These are phyloP conservation scores for Erodium chrysanthum DNA, from an alignment of 441 rosid species.

Conservation along the genomic window DNA sequence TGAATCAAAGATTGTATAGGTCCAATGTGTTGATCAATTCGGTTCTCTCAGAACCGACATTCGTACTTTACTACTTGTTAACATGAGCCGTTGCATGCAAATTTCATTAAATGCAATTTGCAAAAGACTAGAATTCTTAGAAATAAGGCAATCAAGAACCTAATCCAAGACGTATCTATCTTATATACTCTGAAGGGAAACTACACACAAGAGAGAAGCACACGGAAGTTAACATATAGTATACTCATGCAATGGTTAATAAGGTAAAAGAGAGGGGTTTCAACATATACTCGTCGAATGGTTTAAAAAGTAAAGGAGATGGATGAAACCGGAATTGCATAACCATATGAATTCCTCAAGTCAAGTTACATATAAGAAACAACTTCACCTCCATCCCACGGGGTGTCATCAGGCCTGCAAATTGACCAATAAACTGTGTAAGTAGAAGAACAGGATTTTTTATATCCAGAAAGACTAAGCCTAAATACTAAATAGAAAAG, in stretches of 20 bases:
- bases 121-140: neutral
- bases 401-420: constrained; percentile 54
- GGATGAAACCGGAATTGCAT: neutral
- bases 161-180: neutral
- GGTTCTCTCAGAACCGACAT: no score
- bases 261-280: no score
- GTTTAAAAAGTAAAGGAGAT: neutral
- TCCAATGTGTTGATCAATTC: no score
- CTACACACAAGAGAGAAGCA: neutral
- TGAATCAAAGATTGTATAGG: no score
- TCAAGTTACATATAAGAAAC: constrained; percentile 1
- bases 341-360: constrained; percentile 1
- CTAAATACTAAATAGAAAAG: neutral
- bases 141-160: neutral
- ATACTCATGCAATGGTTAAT: no score
- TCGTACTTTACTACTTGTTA: no score
- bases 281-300: no score
- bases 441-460: neutral
- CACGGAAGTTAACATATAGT: neutral
- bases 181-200: neutral
- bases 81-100: no score
- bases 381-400: constrained; percentile 54
- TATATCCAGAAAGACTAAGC: neutral
- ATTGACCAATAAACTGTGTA: neutral
- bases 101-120: no score